Base-by-base conservation (phyloP, 768 basidiomycete genomes). In the Crepidotus variabilis region DNA sequence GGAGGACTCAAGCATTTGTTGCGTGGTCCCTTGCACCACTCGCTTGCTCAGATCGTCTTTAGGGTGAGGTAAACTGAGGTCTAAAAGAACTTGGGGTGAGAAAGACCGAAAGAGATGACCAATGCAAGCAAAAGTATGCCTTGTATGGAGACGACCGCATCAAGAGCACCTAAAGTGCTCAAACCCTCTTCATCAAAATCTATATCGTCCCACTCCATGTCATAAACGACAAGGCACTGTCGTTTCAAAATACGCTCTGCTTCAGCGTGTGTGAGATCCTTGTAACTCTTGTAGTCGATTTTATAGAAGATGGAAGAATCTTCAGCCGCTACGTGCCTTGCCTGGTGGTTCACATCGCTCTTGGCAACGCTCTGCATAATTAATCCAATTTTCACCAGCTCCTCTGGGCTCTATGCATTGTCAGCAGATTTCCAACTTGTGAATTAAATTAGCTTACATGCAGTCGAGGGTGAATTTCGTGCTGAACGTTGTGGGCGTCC, bases 101-200 rank as follows among this genome's bases (percentile, higher is more conserved):
- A 8, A 36, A 36, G 35, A 8, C 8, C 39, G 2, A 20, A 43
- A 3, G 3, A 20, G 39, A 14, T 11, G 11, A 3, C 3, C 18
- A 14, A 43, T 43, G 39, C 5, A 3, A 43, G 14, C 14, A 20
- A 16, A 28, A 11, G n/a, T 6, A 39, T 21, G 46, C 53, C 53
- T 48, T 54, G 53, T 1, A 54, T 16, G 16, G n/a, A 13, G 8
- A 54, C 43, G 4, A 21, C 18, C 6, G 16, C 8, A 9, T 46
- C 14, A 4, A 54, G n/a, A 2, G 6, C 14, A 5, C 21, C 43
- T 3, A 54, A n/a, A n/a, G 21, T 21, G n/a, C 45, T 10, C 9
- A 54, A n/a, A 33, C 53, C 53, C 14, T 28, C 23, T 47, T 46
- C 45, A 47, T 54, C 45, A 9, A 54, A 54, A n/a, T 13, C 4